A percentile compares a stretch with the other conserved stretches of the same genome.
These are phyloP conservation scores for Gynochthodes officinalis DNA, from an alignment of 257 asterid species.

Conservation along the genomic window DNA sequence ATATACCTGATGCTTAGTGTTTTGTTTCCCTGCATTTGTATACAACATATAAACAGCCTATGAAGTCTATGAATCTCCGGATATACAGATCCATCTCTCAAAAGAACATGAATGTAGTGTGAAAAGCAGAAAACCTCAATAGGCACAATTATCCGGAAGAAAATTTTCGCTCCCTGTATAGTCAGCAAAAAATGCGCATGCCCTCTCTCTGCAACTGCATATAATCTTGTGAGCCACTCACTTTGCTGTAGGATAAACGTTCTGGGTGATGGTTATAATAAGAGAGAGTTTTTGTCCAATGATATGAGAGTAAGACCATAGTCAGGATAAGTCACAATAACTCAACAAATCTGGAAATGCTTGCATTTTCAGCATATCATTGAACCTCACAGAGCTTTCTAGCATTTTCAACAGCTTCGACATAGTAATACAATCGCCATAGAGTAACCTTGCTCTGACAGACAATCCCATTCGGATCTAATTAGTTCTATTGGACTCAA, in stretches of 20 bases:
- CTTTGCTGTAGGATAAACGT: neutral
- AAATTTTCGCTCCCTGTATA: no score
- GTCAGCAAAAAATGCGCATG: neutral
- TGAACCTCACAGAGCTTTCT: constrained; percentile 16
- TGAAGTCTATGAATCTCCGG: neutral
- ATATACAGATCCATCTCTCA: neutral
- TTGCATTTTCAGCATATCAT: neutral
- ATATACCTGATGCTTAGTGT: no score
- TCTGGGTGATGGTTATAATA: no score
- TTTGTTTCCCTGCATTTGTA: neutral
- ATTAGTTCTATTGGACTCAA: neutral
- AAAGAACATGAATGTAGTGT: neutral
- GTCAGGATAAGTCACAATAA: neutral
- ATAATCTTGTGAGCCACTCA: neutral
- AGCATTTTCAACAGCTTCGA: constrained; percentile 34
- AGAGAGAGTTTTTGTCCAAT: neutral
- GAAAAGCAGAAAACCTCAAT: neutral
- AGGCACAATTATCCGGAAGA: neutral
- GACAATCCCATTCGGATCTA: neutral
- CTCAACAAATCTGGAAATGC: neutral
- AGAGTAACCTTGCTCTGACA: constrained; percentile 54
- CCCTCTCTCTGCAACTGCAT: neutral
- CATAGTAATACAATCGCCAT: constrained; percentile 69
- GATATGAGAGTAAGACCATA: neutral
- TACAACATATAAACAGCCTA: neutral